Evolutionary conservation across 73 alveolate genomes (phyloP).

Genomic region (Paramecium bursaria): DNA sequence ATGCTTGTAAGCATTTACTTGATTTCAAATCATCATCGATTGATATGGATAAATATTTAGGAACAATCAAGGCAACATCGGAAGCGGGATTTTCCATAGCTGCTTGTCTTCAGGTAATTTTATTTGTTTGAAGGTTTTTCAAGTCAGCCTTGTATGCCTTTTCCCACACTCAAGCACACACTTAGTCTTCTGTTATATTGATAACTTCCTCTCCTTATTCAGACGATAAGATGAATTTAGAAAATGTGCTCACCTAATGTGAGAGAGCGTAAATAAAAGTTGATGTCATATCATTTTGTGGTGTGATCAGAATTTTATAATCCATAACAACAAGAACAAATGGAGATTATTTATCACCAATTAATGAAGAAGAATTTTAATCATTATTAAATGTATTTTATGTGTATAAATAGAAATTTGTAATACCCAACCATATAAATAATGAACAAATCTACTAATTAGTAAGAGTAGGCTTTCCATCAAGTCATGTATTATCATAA

Average conservation of each 20-base stretch:
- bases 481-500: neutral
- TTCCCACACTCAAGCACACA: conserved; percentile 22
- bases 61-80: conserved; percentile 4
- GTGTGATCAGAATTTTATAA: neutral
- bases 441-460: neutral
- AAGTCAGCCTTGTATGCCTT: conserved; percentile 21
- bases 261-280: conserved; percentile 5
- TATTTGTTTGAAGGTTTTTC: neutral
- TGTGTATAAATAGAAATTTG: neutral
- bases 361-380: conserved; percentile 11
- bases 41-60: conserved; percentile 33
- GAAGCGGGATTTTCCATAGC: conserved; percentile 59
- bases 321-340: neutral
- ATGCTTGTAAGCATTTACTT: neutral
- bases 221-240: conserved; percentile 41
- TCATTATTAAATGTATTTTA: neutral
- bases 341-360: conserved; percentile 20
- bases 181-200: neutral
- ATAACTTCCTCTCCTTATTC: conserved; percentile 44
- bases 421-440: neutral
- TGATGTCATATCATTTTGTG: conserved; percentile 40
- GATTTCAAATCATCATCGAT: conserved; percentile 24
- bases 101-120: conserved; percentile 37
- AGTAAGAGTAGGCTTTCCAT: conserved; percentile 40
- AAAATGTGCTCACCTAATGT: neutral